Conservation (phyloP, 1,284 basidiomycete species). For the Puccinia coronata region DNA sequence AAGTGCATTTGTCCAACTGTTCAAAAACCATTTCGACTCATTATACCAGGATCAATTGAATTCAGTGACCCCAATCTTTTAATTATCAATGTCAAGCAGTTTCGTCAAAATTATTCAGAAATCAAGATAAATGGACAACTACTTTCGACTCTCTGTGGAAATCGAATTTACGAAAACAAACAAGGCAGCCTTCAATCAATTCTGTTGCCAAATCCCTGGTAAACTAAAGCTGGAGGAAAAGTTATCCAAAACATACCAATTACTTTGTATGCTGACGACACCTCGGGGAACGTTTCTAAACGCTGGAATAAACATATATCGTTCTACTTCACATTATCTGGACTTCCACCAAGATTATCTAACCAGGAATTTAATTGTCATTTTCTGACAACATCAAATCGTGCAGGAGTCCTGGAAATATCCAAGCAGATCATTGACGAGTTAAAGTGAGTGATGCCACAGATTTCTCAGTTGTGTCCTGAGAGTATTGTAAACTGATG, state of each 20-base stretch:
- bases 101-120: background rate
- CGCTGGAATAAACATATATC: no score
- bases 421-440: conserved; percentile 57
- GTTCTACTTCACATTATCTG: no score
- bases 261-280: conserved; percentile 19
- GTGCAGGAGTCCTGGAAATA: background rate
- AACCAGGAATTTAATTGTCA: conserved; percentile 26
- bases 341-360: conserved; percentile 5
- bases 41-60: background rate
- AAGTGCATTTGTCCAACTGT: background rate
- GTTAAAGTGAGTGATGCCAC: conserved; percentile 53
- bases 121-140: background rate
- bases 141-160: background rate
- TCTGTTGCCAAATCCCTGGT: no score
- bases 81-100: background rate
- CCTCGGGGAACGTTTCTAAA: conserved; percentile 18
- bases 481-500: background rate
- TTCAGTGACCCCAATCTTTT: background rate
- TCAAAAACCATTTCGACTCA: background rate
- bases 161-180: background rate
- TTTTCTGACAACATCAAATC: background rate
- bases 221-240: no score
- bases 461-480: no score
- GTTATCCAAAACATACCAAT: no score
- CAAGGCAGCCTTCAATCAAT: background rate